Conservation (phyloP, 164 flowering plant genomes). For the Santalum album region DNA sequence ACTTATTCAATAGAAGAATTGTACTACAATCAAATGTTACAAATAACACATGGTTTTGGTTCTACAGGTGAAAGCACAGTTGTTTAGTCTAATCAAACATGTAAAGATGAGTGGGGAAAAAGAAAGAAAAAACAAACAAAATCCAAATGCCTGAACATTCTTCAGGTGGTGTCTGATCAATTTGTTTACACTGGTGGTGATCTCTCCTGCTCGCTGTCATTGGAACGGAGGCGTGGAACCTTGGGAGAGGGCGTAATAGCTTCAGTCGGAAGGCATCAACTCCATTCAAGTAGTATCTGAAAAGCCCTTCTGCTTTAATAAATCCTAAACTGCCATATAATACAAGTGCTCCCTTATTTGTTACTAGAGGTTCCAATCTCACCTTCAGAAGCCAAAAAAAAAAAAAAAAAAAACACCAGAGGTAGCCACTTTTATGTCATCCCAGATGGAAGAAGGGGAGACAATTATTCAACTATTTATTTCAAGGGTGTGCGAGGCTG, state of each 20-base stretch:
- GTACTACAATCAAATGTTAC: too few relatives aligned
- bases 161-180: constrained; percentile 12
- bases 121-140: too few relatives aligned
- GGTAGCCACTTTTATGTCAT: too few relatives aligned
- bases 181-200: constrained; percentile 6
- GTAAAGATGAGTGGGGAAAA: too few relatives aligned
- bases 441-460: too few relatives aligned
- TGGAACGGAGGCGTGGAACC: constrained; percentile 28
- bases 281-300: constrained; percentile 89
- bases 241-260: constrained; percentile 62
- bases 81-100: too few relatives aligned
- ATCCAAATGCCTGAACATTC: constrained; percentile 20
- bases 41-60: too few relatives aligned
- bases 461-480: too few relatives aligned
- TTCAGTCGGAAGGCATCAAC: constrained; percentile 97
- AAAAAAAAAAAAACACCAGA: too few relatives aligned
- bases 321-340: constrained; percentile 94
- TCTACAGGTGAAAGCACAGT: too few relatives aligned
- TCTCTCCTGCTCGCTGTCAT: constrained; percentile 17
- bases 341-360: constrained; percentile 96
- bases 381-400: constrained; percentile 37
- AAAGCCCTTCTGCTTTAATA: constrained; percentile 88
- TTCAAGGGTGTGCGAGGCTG: too few relatives aligned
- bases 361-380: constrained; percentile 94
- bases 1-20: too few relatives aligned